A percentile compares a stretch with the other conserved stretches of the same genome.
These are phyloP conservation scores for Podospora tetraspora DNA, from an alignment of 495 filamentous ascomycete species.

Conservation along the genomic window DNA sequence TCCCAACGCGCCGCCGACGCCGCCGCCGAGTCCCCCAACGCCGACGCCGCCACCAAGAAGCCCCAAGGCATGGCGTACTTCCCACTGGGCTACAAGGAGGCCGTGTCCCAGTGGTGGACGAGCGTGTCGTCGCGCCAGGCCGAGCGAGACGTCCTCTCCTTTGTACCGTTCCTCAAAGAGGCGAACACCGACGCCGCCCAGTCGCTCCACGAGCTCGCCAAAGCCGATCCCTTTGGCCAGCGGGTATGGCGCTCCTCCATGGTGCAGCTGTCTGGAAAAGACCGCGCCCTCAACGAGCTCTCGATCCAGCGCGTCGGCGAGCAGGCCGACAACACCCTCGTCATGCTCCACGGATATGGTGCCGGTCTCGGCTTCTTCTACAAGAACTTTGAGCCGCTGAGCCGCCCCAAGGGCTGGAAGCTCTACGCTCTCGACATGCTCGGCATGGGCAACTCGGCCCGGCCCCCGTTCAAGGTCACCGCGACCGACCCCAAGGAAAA, in stretches of 20 bases:
- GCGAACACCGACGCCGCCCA: conserved; percentile 48
- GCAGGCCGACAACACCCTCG: conserved; percentile 71
- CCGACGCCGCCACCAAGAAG: not conserved
- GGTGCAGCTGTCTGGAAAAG: conserved; percentile 76
- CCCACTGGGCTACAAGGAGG: conserved; percentile 86
- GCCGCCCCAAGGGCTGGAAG: conserved; percentile 73
- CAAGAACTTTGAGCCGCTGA: conserved; percentile 88
- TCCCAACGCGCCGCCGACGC: conserved; percentile 36
- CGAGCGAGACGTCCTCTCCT: conserved; percentile 84
- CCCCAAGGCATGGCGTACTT: conserved; percentile 46
- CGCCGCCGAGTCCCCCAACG: conserved; percentile 1
- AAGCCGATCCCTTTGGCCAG: conserved; percentile 74
- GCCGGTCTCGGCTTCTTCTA: conserved; percentile 96
- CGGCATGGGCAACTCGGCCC: conserved; percentile 86
- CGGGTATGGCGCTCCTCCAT: conserved; percentile 81
- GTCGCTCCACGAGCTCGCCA: conserved; percentile 39
- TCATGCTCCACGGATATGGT: conserved; percentile 96
- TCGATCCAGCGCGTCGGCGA: conserved; percentile 80
- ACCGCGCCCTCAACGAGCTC: conserved; percentile 89
- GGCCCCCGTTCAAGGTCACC: conserved; percentile 77
- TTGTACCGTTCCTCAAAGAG: conserved; percentile 76
- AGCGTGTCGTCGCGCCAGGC: conserved; percentile 73
- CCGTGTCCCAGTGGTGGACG: conserved; percentile 91
- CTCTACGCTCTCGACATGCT: conserved; percentile 87
- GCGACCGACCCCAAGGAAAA: conserved; percentile 76